Base-by-base conservation (phyloP, 2,329 filamentous ascomycete species). In the Monilinia vaccinii-corymbosi region DNA sequence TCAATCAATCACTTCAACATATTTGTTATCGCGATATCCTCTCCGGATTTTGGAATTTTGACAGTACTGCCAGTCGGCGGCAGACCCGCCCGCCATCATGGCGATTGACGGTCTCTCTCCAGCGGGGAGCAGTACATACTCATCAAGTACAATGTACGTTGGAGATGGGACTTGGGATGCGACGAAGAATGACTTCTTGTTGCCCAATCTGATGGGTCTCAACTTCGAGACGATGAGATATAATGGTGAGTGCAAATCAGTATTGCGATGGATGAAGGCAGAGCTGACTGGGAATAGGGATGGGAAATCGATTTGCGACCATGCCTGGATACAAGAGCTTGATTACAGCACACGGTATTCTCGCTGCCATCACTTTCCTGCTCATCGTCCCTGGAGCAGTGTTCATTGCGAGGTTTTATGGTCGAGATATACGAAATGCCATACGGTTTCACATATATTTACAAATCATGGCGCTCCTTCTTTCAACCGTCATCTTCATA, bases 101-200 rank as follows among this genome's bases (percentile, higher is more conserved):
- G 68, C 69, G 52, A 65, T 66, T 31, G 67, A 72, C 60, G 63
- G 64, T 47, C 64, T 73, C 45, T 69, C 70, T 38, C 80, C 86
- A 65, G 81, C 89, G 53, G 89, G 89, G 70, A 84, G 84, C 73
- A 86, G 84, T 71, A 83, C 79, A 65, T 93, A 93, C 75, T 79
- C 81, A 67, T 91, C 87, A 56, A 79, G 85, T 69, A 89, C 85
- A n/a, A 78, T 92, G 79, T 79, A 78, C 59, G 88, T 93, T 18
- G 89, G 89, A 64, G 89, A 93, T 71, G 89, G 89, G 25, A 93
- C 89, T 38, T 94, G 89, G 89, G 87, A 92, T 69, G 86, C 87
- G 60, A 78, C 80, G 61, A 86, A 86, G 71, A 90, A 92, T 70
- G 85, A 82, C 21, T 94, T 93, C 71, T 76, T 94, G 58, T 75